A percentile compares a stretch with the other conserved stretches of the same genome.
phyloP scores from a whole-genome alignment of 1,139 yeast species.

The Tardiomyces depauwii region DNA sequence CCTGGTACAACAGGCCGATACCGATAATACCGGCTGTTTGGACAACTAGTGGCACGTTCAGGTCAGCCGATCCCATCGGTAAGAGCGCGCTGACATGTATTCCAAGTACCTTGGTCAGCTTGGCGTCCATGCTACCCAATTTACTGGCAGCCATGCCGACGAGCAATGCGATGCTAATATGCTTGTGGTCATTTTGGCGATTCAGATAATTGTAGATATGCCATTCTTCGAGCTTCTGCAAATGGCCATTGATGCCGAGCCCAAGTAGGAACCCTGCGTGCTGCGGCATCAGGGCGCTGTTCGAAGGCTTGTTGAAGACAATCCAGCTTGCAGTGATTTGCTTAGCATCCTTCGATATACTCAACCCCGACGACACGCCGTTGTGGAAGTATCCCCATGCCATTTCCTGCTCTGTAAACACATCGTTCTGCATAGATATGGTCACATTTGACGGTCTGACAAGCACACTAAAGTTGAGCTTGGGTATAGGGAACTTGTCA shows the following conservation, averaged over 20 bases:
- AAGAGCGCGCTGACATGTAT: slow-evolving; percentile 88
- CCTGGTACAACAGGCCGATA: slow-evolving; percentile 71
- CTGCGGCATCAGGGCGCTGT: slow-evolving; percentile 45
- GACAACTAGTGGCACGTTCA: slow-evolving; percentile 72
- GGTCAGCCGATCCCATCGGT: slow-evolving; percentile 84
- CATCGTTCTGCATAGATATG: slow-evolving; percentile 46
- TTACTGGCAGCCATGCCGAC: slow-evolving; percentile 91
- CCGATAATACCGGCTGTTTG: slow-evolving; percentile 92
- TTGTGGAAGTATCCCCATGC: slow-evolving; percentile 91
- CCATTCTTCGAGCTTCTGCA: slow-evolving; percentile 85
- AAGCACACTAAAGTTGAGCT: slow-evolving; percentile 55
- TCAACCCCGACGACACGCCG: slow-evolving; percentile 82
- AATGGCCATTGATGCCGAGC: slow-evolving; percentile 82
- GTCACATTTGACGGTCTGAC: slow-evolving; percentile 61
- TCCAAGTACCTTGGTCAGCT: slow-evolving; percentile 79
- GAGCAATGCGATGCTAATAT: slow-evolving; percentile 78
- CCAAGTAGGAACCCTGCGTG: slow-evolving; percentile 96
- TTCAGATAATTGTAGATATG: slow-evolving; percentile 77
- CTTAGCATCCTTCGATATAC: slow-evolving; percentile 54
- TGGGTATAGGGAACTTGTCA: slow-evolving; percentile 74
- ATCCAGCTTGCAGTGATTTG: slow-evolving; percentile 91
- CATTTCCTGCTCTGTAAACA: slow-evolving; percentile 38
- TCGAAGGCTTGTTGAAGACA: slow-evolving; percentile 69
- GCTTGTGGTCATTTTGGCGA: slow-evolving; percentile 55
- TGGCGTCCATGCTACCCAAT: slow-evolving; percentile 73